A percentile compares a stretch with the other conserved stretches of the same genome.
These are phyloP conservation scores for Croton setiger DNA, from an alignment of 441 rosid species.

Conservation along the genomic window DNA sequence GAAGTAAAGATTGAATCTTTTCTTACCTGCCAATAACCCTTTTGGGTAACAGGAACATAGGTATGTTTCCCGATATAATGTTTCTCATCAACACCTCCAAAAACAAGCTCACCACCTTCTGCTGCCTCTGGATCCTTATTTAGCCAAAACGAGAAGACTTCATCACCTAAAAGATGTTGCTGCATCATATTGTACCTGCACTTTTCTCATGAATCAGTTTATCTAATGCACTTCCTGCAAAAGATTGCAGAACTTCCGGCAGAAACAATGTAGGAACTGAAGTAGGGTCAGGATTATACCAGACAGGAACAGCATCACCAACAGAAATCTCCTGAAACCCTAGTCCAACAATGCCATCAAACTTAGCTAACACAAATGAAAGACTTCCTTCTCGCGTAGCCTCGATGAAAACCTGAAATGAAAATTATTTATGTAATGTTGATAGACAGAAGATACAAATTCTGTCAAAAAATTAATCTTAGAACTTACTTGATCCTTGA, in stretches of 20 bases:
- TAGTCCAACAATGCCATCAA: conserved; percentile 81
- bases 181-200: conserved; percentile 75
- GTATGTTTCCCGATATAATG: conserved; percentile 68
- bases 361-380: conserved; percentile 51
- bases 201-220: conserved; percentile 8
- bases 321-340: conserved; percentile 81
- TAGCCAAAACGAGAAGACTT: conserved; percentile 78
- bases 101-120: conserved; percentile 77
- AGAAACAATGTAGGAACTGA: neutral
- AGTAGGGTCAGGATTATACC: conserved; percentile 35
- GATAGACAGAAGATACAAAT: too few species aligned
- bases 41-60: conserved; percentile 57
- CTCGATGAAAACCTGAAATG: conserved; percentile 61
- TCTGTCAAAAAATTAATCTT: too few species aligned
- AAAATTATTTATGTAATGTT: too few species aligned
- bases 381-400: conserved; percentile 65
- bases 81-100: conserved; percentile 67
- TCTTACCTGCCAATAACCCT: conserved; percentile 85
- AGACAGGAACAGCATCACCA: conserved; percentile 60
- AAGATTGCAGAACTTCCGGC: neutral
- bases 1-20: neutral
- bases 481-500: conserved; percentile 56
- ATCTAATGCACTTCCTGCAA: conserved; percentile 2
- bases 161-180: conserved; percentile 49
- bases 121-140: conserved; percentile 44